A percentile compares a stretch with the other conserved stretches of the same genome.
These are phyloP conservation scores for Isatis tinctoria DNA, from an alignment of 345 rosid species.

Conservation along the genomic window DNA sequence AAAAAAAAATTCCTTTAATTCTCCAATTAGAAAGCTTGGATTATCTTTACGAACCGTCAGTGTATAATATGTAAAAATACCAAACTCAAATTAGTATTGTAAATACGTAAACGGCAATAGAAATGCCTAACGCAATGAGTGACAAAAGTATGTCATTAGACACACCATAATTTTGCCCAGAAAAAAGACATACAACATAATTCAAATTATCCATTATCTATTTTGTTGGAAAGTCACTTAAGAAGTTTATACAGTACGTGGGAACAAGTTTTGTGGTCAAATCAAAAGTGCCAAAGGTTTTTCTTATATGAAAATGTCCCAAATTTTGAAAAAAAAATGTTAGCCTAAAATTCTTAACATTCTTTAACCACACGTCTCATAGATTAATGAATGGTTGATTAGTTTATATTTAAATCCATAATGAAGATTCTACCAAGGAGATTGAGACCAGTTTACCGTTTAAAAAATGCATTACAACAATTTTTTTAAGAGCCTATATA, in stretches of 20 bases:
- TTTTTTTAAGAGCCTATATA: too few relatives aligned
- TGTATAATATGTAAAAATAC: slow-evolving; percentile 15
- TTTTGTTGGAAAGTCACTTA: not conserved
- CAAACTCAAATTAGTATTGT: slow-evolving; percentile 3
- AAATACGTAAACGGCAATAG: slow-evolving; percentile 14
- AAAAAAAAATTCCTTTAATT: not conserved
- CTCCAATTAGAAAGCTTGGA: not conserved
- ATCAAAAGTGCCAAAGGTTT: not conserved
- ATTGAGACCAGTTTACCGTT: not conserved
- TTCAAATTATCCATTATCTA: not conserved
- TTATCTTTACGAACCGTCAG: not conserved
- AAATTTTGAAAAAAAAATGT: not conserved
- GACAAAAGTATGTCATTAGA: not conserved
- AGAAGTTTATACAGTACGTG: not conserved
- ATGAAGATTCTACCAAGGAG: not conserved
- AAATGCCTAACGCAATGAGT: slow-evolving; percentile 4
- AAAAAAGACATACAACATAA: not conserved
- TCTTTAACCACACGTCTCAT: not conserved
- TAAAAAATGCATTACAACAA: too few relatives aligned
- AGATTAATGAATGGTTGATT: not conserved
- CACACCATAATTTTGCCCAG: not conserved
- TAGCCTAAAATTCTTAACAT: not conserved
- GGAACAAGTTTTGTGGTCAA: not conserved
- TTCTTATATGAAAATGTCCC: not conserved
- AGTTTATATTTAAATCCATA: not conserved